These are phyloP conservation scores for Combretum micranthum DNA, from an alignment of 345 rosid genomes.

Conservation along the genomic window DNA sequence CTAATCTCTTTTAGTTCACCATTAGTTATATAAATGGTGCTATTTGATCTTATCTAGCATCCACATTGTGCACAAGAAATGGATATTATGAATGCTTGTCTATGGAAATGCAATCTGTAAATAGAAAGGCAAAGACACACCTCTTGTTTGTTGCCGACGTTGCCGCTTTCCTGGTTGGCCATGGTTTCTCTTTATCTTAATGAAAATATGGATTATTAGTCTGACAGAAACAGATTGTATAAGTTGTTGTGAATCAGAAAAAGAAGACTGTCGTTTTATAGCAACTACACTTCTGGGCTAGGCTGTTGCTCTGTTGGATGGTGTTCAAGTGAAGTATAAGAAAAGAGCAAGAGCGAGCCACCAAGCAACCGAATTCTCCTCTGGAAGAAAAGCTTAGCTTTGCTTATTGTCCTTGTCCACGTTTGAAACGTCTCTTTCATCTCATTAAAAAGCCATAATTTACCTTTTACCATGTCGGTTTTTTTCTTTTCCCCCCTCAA, in stretches of 20 bases:
- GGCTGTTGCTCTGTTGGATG: background rate
- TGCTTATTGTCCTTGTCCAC: background rate
- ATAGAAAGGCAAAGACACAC: no score
- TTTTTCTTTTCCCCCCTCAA: slow-evolving; percentile 2
- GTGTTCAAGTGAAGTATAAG: slow-evolving; percentile 31
- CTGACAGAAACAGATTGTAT: slow-evolving; percentile 8
- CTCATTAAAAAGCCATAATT: background rate
- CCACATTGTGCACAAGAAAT: no score
- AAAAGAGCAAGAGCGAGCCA: slow-evolving; percentile 29
- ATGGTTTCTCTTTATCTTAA: background rate
- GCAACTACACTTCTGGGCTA: slow-evolving; percentile 21
- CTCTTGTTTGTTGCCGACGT: no score
- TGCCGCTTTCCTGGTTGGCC: no score
- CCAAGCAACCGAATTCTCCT: slow-evolving; percentile 19
- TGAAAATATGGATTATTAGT: no score
- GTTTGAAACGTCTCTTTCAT: background rate
- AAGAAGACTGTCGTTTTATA: slow-evolving; percentile 29
- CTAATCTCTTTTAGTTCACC: no score
- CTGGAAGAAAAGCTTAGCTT: slow-evolving; percentile 1
- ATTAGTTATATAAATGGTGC: no score
- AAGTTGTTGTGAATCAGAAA: slow-evolving; percentile 25
- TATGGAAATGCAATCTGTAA: no score
- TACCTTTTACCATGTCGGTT: background rate
- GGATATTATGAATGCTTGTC: no score
- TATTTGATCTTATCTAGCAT: no score